A percentile compares a stretch with the other conserved stretches of the same genome.
Conservation (phyloP, 148 eudicot genomes). For the Arbutus unedo region DNA sequence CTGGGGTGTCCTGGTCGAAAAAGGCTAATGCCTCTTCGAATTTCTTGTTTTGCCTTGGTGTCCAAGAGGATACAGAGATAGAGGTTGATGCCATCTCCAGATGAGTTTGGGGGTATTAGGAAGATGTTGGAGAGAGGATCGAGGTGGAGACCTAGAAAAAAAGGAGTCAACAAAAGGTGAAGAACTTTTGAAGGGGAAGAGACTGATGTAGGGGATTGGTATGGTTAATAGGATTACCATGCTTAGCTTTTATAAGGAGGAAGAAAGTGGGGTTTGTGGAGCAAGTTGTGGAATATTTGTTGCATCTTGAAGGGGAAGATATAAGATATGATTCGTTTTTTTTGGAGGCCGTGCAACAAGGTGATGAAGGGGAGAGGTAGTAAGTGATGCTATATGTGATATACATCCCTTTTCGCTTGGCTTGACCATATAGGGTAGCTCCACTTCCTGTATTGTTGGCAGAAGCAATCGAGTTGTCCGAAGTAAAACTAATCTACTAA, state of each 20-base stretch:
- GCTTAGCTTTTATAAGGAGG: constrained; percentile 30
- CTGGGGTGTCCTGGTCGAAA: constrained; percentile 55
- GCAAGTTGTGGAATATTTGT: constrained; percentile 33
- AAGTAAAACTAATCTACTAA: too few species aligned
- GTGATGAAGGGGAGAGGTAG: background rate
- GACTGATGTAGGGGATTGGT: constrained; percentile 27
- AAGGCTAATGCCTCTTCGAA: constrained; percentile 54
- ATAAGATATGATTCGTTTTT: constrained; percentile 27
- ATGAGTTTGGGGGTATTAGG: background rate
- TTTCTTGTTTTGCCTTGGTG: constrained; percentile 44
- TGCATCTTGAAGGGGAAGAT: background rate
- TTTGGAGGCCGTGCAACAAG: constrained; percentile 10
- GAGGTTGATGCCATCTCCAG: constrained; percentile 34
- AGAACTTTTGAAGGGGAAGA: background rate
- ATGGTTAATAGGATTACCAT: constrained; percentile 22
- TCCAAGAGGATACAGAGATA: constrained; percentile 31
- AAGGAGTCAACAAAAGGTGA: background rate
- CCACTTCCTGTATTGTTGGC: too few species aligned
- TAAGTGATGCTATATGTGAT: too few species aligned
- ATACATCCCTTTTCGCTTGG: too few species aligned
- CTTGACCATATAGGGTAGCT: too few species aligned
- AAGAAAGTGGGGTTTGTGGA: constrained; percentile 21
- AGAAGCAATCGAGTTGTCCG: too few species aligned
- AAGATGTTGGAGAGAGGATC: constrained; percentile 1
- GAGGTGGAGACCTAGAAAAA: constrained; percentile 1